Evolutionary conservation across 2,329 filamentous ascomycete genomes (phyloP), one percentile per base, ranked within the genome.

Genomic region (Diaporthe destruens): DNA sequence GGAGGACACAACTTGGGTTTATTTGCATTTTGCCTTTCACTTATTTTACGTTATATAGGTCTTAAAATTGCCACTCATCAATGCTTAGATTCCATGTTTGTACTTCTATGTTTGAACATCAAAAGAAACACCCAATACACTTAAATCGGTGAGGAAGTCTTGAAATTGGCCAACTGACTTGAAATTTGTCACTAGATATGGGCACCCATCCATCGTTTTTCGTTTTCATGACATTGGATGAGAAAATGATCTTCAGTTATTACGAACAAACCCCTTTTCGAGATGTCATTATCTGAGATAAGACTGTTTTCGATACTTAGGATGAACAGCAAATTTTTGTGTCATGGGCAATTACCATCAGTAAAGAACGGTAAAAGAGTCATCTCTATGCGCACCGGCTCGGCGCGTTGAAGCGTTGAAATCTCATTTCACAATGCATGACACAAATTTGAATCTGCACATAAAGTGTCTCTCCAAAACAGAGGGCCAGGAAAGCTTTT

Each of bases 31-130:
- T 20, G 3, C 6, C 2, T 34, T 55, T 34, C n/a, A 12, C 6
- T 4, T 14, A 0, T 23, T 23, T 5, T 20, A 9, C 29, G 3
- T 34, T 1, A 5, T 2, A 16, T 6, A 1, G 7, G 14, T 23
- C 20, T 14, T 39, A 32, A 20, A 12, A 12, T 56, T 9, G 20
- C 32, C 20, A n/a, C 54, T 56, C 9, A 36, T 36, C n/a, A n/a
- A n/a, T n/a, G n/a, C 34, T 36, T 9, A 9, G 9, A 36, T 11
- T 11, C 2, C 6, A 36, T 36, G 34, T 36, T 11, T 36, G 1
- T 36, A 11, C 34, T 36, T 36, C 9, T 11, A 36, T 11, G 2
- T 6, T 18, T 18, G 14, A 42, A 42, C 29, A 29, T 18, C 12
- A 42, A 42, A 9, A 42, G 3, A 42, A 42, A 42, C 6, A 42